Conservation (phyloP, 768 basidiomycete genomes). For the Hemileccinum impolitum region DNA sequence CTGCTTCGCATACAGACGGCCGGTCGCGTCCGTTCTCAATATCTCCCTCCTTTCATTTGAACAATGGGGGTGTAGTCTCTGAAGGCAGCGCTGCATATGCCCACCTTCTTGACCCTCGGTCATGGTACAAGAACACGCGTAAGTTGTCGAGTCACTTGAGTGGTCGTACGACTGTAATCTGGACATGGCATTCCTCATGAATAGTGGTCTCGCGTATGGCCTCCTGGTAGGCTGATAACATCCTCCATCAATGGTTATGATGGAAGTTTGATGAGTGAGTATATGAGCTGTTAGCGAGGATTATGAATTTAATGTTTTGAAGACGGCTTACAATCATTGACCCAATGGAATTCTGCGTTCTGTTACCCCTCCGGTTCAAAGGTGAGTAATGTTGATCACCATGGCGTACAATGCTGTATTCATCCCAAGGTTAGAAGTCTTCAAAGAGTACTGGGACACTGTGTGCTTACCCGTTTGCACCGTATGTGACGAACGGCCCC, state of each 20-base stretch:
- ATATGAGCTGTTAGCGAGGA: too few relatives aligned
- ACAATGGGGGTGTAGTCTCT: slow-evolving; percentile 49
- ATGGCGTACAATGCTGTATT: background rate
- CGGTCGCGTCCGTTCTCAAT: background rate
- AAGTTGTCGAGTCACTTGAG: slow-evolving; percentile 17
- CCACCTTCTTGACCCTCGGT: slow-evolving; percentile 56
- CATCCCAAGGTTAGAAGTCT: slow-evolving; percentile 6
- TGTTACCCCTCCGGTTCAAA: slow-evolving; percentile 27
- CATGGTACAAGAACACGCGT: slow-evolving; percentile 74
- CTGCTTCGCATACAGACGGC: too few relatives aligned
- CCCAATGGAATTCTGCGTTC: slow-evolving; percentile 37
- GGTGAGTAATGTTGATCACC: slow-evolving; percentile 10
- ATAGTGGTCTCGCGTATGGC: background rate
- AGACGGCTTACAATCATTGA: slow-evolving; percentile 37
- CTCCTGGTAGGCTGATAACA: slow-evolving; percentile 30
- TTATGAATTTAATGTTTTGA: background rate
- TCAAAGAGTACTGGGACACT: slow-evolving; percentile 40
- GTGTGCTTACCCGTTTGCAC: slow-evolving; percentile 37
- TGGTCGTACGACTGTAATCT: background rate
- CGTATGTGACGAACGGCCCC: slow-evolving; percentile 39
- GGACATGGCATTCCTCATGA: background rate
- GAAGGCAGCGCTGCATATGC: slow-evolving; percentile 38
- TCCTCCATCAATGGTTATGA: slow-evolving; percentile 38
- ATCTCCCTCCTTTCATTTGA: slow-evolving; percentile 1
- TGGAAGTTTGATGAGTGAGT: slow-evolving; percentile 41